phyloP scores from a whole-genome alignment of 202 grass and related monocot genomes.

The Setaria italica region DNA sequence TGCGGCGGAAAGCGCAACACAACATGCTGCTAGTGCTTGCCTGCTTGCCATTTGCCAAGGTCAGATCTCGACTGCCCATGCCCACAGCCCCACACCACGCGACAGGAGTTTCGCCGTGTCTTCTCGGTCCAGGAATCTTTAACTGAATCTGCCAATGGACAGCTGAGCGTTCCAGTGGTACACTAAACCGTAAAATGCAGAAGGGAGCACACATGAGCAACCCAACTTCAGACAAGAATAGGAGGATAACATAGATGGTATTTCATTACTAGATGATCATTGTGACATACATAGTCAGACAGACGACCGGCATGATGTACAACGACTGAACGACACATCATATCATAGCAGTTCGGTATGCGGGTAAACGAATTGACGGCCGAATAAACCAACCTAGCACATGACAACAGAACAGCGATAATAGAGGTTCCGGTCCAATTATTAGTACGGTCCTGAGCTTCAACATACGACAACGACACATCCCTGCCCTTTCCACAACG shows the following conservation, averaged over 20 bases:
- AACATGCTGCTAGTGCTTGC: no score
- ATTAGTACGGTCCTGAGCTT: conserved; percentile 46
- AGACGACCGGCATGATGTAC: conserved; percentile 47
- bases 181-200: not conserved
- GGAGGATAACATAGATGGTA: conserved; percentile 6
- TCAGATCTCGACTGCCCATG: no score
- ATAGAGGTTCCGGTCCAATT: conserved; percentile 44
- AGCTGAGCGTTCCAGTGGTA: not conserved
- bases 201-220: not conserved
- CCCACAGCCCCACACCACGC: no score
- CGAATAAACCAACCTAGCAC: conserved; percentile 41
- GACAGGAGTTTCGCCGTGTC: no score
- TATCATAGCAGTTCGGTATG: conserved; percentile 30
- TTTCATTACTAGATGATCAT: conserved; percentile 43
- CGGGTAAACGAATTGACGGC: conserved; percentile 37
- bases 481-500: conserved; percentile 20
- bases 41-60: no score
- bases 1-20: no score
- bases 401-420: conserved; percentile 38
- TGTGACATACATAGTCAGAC: conserved; percentile 32
- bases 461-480: conserved; percentile 31
- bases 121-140: no score
- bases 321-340: not conserved
- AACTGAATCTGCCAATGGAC: not conserved
- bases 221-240: not conserved